Percentiles rank a stretch among this genome's conserved stretches.
Evolutionary conservation across 768 basidiomycete genomes (phyloP).

Genomic region (Xerocomus potaroensis): DNA sequence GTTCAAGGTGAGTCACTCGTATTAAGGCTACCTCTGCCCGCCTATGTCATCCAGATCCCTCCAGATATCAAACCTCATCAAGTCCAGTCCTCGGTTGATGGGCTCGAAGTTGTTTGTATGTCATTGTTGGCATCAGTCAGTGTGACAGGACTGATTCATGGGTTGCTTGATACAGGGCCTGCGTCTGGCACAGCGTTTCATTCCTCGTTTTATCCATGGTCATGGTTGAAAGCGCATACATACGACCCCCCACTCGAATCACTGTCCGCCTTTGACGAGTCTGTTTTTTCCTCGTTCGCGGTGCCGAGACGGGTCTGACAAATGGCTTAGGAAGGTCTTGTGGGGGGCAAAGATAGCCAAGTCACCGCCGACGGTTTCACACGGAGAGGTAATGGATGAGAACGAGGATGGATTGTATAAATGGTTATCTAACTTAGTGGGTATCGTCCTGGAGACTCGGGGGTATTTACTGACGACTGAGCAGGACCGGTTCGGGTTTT

Average conservation of each 20-base stretch:
- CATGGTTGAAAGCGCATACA: slow-evolving; percentile 72
- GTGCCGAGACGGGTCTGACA: not conserved
- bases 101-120: slow-evolving; percentile 74
- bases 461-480: not conserved
- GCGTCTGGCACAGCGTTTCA: slow-evolving; percentile 45
- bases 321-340: slow-evolving; percentile 49
- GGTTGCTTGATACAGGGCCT: slow-evolving; percentile 18
- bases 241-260: slow-evolving; percentile 64
- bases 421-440: slow-evolving; percentile 77
- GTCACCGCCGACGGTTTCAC: slow-evolving; percentile 69
- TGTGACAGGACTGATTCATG: not conserved
- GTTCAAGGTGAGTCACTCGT: slow-evolving; percentile 53
- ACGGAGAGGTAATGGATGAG: slow-evolving; percentile 66
- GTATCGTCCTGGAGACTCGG: slow-evolving; percentile 24
- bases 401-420: slow-evolving; percentile 67
- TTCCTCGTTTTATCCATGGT: slow-evolving; percentile 82
- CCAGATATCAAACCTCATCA: slow-evolving; percentile 60
- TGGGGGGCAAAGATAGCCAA: slow-evolving; percentile 80
- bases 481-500: slow-evolving; percentile 86
- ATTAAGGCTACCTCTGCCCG: too few relatives aligned
- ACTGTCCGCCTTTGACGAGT: slow-evolving; percentile 38
- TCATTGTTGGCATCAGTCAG: slow-evolving; percentile 2
- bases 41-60: slow-evolving; percentile 56
- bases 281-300: slow-evolving; percentile 18
- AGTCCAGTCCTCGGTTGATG: slow-evolving; percentile 53